Base-by-base conservation (phyloP, 108 stramenopile genomes). In the Parmales sp. region DNA sequence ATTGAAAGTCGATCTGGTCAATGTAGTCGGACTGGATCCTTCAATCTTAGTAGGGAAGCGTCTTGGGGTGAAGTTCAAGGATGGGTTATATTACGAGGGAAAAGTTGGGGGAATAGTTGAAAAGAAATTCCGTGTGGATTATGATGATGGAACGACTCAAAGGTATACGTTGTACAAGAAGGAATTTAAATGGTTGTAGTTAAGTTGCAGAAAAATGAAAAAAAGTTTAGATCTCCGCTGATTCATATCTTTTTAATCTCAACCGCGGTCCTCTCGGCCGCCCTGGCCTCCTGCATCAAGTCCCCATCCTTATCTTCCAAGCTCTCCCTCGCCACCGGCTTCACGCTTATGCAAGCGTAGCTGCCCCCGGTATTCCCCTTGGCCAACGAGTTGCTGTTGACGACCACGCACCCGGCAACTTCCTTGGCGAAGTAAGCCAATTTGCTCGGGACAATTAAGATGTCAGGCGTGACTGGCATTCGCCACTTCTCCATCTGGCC, bases 401-500 rank as follows among this genome's bases (percentile, higher is more conserved):
- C 74, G 65, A 88, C 85, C 16, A 94, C 69, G 37, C 64, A 69
- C 8, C 79, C 81, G 37, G 73, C 34, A 3, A 89, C 67, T 29
- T 89, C 67, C 37, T 82, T 77, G 7, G 84, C 92, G 74, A 96
- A 92, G 34, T 83, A 72, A 6, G 86, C 75, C 63, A 98, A 78
- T 60, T 81, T 89, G n/a, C 94, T 94, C 11, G 97, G 95, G 2
- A 92, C 70, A 50, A 98, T 76, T 63, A 96, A 69, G 54, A 98
- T 64, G 79, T 98, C 97, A 6, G 97, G 97, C 38, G 78, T 78
- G 34, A 84, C 74, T 0, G 88, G 85, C 82, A 98, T 86, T 38
- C 68, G 63, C 78, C 86, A 93, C 29, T 82, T 49, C n/a, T 82
- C 71, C 45, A 85, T 72, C 16, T 86, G 78, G 26, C 85, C 74